Evolutionary conservation across 1,284 basidiomycete species (phyloP).

Genomic region (Volvariella surrecta): DNA sequence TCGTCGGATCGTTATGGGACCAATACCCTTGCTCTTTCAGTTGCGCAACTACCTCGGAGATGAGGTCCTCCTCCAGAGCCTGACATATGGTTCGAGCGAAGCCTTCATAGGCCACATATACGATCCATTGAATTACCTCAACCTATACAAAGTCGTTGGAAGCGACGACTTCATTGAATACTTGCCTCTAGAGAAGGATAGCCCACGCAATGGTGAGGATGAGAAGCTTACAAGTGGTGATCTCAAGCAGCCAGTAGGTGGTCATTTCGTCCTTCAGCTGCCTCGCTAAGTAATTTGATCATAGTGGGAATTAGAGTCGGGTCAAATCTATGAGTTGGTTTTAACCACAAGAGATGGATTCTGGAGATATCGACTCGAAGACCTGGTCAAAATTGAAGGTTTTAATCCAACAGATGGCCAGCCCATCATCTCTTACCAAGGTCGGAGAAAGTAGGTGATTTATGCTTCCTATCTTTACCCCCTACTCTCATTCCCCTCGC

Average conservation of each 20-base stretch:
- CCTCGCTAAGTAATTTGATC: too few species aligned
- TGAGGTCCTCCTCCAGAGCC: neutral
- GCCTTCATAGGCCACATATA: conserved; percentile 7
- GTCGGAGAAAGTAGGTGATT: conserved; percentile 11
- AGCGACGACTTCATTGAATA: conserved; percentile 10
- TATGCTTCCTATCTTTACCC: neutral
- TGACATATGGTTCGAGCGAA: conserved; percentile 7
- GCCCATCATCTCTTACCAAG: conserved; percentile 12
- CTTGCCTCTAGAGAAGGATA: conserved; percentile 5
- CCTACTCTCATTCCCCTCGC: neutral
- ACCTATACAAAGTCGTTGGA: conserved; percentile 9
- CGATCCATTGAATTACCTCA: conserved; percentile 7
- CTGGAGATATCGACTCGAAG: conserved; percentile 13
- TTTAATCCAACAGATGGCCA: conserved; percentile 13
- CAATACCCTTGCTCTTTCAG: neutral
- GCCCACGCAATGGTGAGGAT: neutral
- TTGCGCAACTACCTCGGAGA: conserved; percentile 8
- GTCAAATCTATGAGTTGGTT: conserved; percentile 13
- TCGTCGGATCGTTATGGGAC: neutral
- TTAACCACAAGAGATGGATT: conserved; percentile 13
- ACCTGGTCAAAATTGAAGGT: conserved; percentile 12
- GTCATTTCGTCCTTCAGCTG: too few species aligned
- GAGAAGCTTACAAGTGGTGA: conserved; percentile 4
- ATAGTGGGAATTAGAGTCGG: conserved; percentile 12
- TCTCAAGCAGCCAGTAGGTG: neutral